A percentile compares a stretch with the other conserved stretches of the same genome.
Conservation (phyloP, 202 grass and related monocot genomes). For the Schoenoplectus triqueter region DNA sequence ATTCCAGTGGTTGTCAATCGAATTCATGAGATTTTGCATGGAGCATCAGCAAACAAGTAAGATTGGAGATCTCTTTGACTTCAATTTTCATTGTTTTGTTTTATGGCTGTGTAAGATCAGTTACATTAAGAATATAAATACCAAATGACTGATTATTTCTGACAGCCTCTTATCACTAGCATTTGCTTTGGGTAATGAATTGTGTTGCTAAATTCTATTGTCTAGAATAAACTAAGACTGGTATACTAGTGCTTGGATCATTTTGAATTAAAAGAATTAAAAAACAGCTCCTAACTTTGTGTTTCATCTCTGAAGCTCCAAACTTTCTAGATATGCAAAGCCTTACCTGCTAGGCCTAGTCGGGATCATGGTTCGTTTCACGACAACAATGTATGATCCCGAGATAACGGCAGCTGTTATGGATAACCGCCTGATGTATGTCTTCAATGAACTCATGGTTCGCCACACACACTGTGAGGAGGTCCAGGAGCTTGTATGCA, state of each 20-base stretch:
- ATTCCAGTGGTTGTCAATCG: slow-evolving; percentile 51
- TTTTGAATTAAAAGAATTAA: background rate
- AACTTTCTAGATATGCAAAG: slow-evolving; percentile 47
- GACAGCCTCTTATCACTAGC: background rate
- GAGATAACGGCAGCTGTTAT: slow-evolving; percentile 64
- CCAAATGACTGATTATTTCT: background rate
- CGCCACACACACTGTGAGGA: slow-evolving; percentile 60
- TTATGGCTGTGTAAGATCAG: background rate
- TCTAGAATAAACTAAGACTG: background rate
- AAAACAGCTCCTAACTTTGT: background rate
- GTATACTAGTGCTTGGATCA: background rate
- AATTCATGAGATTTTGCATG: slow-evolving; percentile 76
- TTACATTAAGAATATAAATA: background rate
- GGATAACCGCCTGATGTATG: slow-evolving; percentile 58
- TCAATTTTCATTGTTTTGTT: background rate
- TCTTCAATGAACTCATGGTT: slow-evolving; percentile 66
- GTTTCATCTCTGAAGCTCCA: slow-evolving; percentile 22
- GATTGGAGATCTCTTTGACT: background rate
- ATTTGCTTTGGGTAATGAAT: background rate
- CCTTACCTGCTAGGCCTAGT: slow-evolving; percentile 75
- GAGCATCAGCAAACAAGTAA: slow-evolving; percentile 48
- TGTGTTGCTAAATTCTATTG: no score
- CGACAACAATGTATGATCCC: slow-evolving; percentile 60
- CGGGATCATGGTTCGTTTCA: slow-evolving; percentile 65
- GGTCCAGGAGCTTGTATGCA: slow-evolving; percentile 72